Evolutionary conservation across 768 basidiomycete genomes (phyloP).

Genomic region (Russula foetens): DNA sequence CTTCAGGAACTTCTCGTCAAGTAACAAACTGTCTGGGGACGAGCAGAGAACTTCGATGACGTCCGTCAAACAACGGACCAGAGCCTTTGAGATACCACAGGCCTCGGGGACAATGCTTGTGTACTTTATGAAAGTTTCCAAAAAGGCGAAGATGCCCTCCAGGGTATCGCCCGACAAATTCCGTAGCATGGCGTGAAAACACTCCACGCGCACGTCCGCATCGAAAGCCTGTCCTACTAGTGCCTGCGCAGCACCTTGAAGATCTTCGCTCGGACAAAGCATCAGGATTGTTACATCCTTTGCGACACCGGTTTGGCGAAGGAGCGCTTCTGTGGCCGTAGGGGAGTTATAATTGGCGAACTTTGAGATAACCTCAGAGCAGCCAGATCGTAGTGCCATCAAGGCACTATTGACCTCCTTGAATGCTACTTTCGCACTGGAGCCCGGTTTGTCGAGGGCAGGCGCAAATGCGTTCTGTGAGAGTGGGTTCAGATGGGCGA

Average conservation of each 20-base stretch:
- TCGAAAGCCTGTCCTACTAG: constrained; percentile 84
- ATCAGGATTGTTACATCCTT: constrained; percentile 58
- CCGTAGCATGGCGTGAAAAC: constrained; percentile 70
- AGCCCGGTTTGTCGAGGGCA: constrained; percentile 27
- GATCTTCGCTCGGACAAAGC: constrained; percentile 70
- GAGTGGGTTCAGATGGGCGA: constrained; percentile 61
- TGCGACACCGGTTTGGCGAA: constrained; percentile 48
- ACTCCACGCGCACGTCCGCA: constrained; percentile 82
- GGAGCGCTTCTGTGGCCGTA: constrained; percentile 42
- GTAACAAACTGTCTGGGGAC: constrained; percentile 60
- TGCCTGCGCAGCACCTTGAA: constrained; percentile 69
- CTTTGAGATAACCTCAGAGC: constrained; percentile 52
- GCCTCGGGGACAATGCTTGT: constrained; percentile 72
- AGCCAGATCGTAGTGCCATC: constrained; percentile 47
- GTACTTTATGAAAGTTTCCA: constrained; percentile 55
- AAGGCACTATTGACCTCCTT: constrained; percentile 57
- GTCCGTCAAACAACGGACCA: constrained; percentile 90
- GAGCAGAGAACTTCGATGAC: constrained; percentile 84
- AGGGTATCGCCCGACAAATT: constrained; percentile 59
- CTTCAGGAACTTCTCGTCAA: constrained; percentile 43
- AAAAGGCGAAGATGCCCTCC: constrained; percentile 60
- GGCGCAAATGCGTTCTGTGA: constrained; percentile 41
- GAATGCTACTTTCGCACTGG: constrained; percentile 30
- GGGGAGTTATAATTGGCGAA: constrained; percentile 57
- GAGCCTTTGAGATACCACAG: constrained; percentile 77